phyloP scores from a whole-genome alignment of 495 filamentous ascomycete genomes.

The Penicillium goetzii region DNA sequence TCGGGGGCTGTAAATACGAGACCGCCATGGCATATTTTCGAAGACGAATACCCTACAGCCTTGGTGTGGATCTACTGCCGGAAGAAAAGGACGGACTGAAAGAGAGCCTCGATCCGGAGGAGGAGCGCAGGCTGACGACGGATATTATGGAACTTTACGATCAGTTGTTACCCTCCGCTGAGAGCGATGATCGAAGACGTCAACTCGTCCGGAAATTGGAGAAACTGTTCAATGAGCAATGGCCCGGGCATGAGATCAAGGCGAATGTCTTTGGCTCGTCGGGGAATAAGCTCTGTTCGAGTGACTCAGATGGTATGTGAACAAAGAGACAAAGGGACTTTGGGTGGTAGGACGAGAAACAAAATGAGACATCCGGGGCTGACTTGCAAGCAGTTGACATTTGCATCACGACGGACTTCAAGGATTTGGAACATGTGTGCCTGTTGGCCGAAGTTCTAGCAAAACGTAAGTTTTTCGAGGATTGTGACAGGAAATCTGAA shows the following conservation, averaged over 20 bases:
- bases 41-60: conserved; percentile 86
- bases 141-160: conserved; percentile 86
- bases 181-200: conserved; percentile 73
- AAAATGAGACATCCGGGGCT: conserved; percentile 14
- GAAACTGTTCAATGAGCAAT: conserved; percentile 81
- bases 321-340: background rate
- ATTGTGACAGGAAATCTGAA: background rate
- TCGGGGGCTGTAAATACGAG: conserved; percentile 79
- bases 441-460: conserved; percentile 81
- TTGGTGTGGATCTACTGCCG: conserved; percentile 76
- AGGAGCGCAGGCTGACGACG: conserved; percentile 74
- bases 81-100: conserved; percentile 67
- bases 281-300: conserved; percentile 91
- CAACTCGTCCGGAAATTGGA: conserved; percentile 85
- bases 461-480: conserved; percentile 63
- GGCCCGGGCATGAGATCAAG: conserved; percentile 87
- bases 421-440: conserved; percentile 83
- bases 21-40: conserved; percentile 71
- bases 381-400: conserved; percentile 74
- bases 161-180: conserved; percentile 77
- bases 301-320: conserved; percentile 89
- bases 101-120: conserved; percentile 68
- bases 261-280: conserved; percentile 97
- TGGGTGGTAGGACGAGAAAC: background rate
- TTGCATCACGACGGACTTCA: conserved; percentile 90